Conservation (phyloP, 768 basidiomycete genomes). For the Mycena venus region DNA sequence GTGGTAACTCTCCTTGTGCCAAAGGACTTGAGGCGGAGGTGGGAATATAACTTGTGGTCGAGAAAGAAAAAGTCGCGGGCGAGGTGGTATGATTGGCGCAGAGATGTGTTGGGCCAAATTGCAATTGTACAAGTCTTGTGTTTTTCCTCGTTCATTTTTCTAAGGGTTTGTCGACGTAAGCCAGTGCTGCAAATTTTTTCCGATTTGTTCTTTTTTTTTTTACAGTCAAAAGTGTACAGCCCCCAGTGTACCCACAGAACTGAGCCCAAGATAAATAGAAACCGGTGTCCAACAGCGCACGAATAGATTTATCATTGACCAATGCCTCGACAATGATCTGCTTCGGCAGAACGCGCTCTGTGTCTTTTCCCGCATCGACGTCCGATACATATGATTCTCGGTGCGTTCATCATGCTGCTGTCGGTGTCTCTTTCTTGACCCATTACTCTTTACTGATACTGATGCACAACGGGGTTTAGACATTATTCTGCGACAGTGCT, state of each 20-base stretch:
- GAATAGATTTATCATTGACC: conserved; percentile 2
- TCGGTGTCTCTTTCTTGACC: neutral
- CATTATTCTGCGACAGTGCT: neutral
- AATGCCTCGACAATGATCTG: conserved; percentile 10
- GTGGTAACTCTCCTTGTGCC: too few relatives aligned
- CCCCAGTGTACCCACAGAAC: too few relatives aligned
- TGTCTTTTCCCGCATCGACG: conserved; percentile 4
- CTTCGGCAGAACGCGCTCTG: neutral
- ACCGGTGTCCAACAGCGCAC: conserved; percentile 25
- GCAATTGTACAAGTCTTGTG: too few relatives aligned
- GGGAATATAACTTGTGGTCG: neutral
- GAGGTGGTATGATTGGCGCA: neutral
- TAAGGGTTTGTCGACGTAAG: too few relatives aligned
- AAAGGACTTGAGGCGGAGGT: neutral
- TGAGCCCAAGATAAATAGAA: too few relatives aligned
- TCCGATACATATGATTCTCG: conserved; percentile 9
- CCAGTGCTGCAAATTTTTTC: too few relatives aligned
- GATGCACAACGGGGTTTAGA: neutral
- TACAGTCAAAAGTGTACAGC: too few relatives aligned
- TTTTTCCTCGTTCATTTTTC: too few relatives aligned
- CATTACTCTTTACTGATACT: neutral
- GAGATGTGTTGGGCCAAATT: neutral
- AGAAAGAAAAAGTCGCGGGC: neutral
- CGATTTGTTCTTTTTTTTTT: too few relatives aligned
- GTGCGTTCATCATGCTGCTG: neutral